These are phyloP conservation scores for Chytridium lagenaria DNA, from an alignment of 371 early-diverging fungal genomes.

Conservation along the genomic window DNA sequence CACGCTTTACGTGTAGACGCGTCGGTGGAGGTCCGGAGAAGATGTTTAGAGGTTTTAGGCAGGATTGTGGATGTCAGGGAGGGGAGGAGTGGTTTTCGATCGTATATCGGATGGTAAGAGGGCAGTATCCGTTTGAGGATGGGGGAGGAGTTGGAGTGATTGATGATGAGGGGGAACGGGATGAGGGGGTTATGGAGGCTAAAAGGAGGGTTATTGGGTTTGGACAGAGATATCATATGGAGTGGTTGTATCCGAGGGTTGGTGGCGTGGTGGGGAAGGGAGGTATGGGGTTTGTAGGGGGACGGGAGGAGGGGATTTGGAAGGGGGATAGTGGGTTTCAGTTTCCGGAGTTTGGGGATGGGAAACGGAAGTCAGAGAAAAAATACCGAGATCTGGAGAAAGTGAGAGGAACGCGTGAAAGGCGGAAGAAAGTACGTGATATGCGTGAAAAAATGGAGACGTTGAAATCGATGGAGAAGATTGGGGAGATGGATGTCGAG, in stretches of 20 bases:
- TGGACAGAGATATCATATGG: not conserved
- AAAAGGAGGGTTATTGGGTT: not conserved
- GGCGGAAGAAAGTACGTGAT: not conserved
- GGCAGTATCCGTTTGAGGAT: conserved; percentile 12
- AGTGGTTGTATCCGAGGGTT: not conserved
- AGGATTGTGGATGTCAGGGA: not conserved
- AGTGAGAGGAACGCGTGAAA: not conserved
- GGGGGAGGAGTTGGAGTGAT: not conserved
- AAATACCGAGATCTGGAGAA: not conserved
- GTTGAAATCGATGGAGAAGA: not conserved
- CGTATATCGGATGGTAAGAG: not conserved
- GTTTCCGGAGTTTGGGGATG: not conserved
- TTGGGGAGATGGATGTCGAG: not conserved
- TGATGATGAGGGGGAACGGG: not conserved
- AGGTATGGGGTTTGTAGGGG: not conserved
- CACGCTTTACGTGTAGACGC: not conserved
- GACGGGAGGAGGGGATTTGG: not conserved
- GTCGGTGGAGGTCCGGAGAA: not conserved
- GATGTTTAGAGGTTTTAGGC: not conserved
- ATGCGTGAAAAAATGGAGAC: not conserved
- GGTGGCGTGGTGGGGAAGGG: not conserved
- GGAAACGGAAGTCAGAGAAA: not conserved
- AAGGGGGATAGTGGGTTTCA: not conserved
- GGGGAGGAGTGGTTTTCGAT: not conserved
- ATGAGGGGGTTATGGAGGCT: not conserved